phyloP scores from a whole-genome alignment of 164 flowering plant species.

The Euptelea pleiosperma region DNA sequence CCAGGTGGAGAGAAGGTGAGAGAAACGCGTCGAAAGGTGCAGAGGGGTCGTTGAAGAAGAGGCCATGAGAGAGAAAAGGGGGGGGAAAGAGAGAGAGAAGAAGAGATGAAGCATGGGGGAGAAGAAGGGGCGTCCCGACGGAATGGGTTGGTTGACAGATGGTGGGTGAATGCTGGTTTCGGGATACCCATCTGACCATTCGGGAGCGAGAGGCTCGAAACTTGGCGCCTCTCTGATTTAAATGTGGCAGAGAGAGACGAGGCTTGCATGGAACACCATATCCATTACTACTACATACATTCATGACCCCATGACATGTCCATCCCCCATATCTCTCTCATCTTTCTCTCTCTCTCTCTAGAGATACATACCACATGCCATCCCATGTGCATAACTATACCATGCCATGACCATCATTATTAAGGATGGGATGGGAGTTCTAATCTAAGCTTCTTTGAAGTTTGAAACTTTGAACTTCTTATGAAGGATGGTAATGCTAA shows the following conservation, averaged over 20 bases:
- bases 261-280: slow-evolving; percentile 7
- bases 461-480: too few species aligned
- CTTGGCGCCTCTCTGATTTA: slow-evolving; percentile 18
- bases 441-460: too few species aligned
- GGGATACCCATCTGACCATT: slow-evolving; percentile 22
- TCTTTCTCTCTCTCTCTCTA: too few species aligned
- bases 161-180: slow-evolving; percentile 12
- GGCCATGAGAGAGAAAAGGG: not conserved
- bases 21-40: slow-evolving; percentile 15
- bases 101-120: not conserved
- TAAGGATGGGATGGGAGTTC: too few species aligned
- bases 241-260: slow-evolving; percentile 7
- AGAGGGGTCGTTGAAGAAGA: slow-evolving; percentile 7
- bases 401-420: too few species aligned
- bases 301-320: too few species aligned
- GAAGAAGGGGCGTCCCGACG: not conserved
- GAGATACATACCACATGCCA: too few species aligned
- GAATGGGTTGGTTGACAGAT: slow-evolving; percentile 13
- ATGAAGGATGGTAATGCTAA: too few species aligned
- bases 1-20: slow-evolving; percentile 11
- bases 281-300: too few species aligned
- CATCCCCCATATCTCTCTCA: too few species aligned
- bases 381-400: too few species aligned
- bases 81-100: not conserved
- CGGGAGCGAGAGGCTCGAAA: slow-evolving; percentile 3